Conservation (phyloP, 257 asterid genomes). For the Cordia subcordata region DNA sequence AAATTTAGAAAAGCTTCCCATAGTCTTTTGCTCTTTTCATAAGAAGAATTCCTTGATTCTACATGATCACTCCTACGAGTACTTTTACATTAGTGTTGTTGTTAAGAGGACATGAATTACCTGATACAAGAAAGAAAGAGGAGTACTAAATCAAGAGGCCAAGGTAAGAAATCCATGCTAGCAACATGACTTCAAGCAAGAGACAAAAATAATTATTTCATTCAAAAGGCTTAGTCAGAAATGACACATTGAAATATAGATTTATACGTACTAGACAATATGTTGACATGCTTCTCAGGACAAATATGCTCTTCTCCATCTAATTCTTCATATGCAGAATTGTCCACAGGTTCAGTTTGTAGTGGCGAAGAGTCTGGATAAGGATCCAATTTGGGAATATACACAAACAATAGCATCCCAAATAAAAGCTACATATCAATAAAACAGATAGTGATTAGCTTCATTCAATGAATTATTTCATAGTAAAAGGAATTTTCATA, state of each 20-base stretch:
- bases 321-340: conserved; percentile 34
- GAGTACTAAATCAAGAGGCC: no score
- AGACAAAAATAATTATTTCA: neutral
- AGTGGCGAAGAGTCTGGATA: conserved; percentile 70
- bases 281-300: conserved; percentile 70
- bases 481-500: neutral
- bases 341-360: conserved; percentile 39
- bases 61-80: no score
- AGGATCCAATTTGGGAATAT: conserved; percentile 60
- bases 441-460: neutral
- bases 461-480: neutral
- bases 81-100: no score
- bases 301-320: conserved; percentile 57
- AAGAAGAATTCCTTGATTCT: no score
- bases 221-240: no score
- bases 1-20: no score
- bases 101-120: no score
- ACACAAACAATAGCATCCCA: conserved; percentile 53
- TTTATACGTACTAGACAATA: conserved; percentile 53
- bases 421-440: conserved; percentile 49
- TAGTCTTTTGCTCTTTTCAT: no score
- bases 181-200: neutral
- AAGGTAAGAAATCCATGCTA: neutral
- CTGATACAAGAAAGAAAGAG: no score
- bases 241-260: neutral